Evolutionary conservation across 2,329 filamentous ascomycete genomes (phyloP).

Genomic region (Microsporum canis): DNA sequence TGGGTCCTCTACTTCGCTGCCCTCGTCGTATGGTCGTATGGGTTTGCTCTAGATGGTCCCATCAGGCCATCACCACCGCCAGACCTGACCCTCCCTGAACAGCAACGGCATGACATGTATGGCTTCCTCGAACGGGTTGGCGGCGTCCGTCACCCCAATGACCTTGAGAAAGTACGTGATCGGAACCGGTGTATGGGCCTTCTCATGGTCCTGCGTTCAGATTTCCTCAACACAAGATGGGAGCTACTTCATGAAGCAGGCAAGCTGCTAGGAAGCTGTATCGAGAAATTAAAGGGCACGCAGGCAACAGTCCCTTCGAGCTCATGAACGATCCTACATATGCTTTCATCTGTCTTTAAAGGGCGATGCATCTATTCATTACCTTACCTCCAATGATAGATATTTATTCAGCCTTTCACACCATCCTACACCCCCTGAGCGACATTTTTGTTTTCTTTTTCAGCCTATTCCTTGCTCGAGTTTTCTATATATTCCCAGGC

Average conservation of each 20-base stretch:
- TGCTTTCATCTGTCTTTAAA: background rate
- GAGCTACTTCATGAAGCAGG: slow-evolving; percentile 83
- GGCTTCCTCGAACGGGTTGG: slow-evolving; percentile 63
- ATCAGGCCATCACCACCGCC: slow-evolving; percentile 34
- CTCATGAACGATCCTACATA: background rate
- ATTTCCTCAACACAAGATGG: slow-evolving; percentile 76
- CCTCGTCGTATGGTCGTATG: slow-evolving; percentile 90
- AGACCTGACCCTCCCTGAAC: slow-evolving; percentile 48
- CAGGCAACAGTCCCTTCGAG: background rate
- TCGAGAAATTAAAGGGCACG: slow-evolving; percentile 43
- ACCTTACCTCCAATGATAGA: background rate
- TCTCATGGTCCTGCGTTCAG: slow-evolving; percentile 67
- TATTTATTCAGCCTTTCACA: background rate
- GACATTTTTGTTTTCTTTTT: background rate
- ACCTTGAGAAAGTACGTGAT: slow-evolving; percentile 59
- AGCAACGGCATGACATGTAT: slow-evolving; percentile 67
- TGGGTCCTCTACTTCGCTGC: slow-evolving; percentile 94
- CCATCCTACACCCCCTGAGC: too few relatives aligned
- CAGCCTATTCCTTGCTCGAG: background rate
- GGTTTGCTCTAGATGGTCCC: slow-evolving; percentile 77
- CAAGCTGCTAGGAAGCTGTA: slow-evolving; percentile 67
- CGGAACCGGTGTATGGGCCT: slow-evolving; percentile 75
- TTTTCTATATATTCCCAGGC: background rate
- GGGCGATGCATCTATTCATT: background rate
- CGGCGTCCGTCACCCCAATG: slow-evolving; percentile 60